phyloP scores from a whole-genome alignment of 257 asterid species.

The Plectranthus barbatus region DNA sequence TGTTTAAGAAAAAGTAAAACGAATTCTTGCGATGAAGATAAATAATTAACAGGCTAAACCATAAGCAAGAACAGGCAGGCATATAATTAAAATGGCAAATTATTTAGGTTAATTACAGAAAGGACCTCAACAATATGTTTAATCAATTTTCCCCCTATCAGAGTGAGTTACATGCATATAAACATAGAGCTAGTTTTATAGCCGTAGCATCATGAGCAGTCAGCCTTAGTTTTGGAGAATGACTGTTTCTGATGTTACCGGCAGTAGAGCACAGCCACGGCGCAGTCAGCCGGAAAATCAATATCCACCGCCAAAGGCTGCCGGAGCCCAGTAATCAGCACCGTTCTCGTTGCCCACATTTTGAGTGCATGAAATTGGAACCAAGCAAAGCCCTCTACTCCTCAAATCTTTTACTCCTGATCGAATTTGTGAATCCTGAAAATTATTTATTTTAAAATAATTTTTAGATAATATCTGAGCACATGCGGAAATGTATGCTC shows the following conservation, averaged over 20 bases:
- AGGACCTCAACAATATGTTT: constrained; percentile 34
- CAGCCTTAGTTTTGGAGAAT: constrained; percentile 19
- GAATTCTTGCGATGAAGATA: not conserved
- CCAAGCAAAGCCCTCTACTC: constrained; percentile 76
- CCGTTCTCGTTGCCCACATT: constrained; percentile 49
- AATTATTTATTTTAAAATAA: not conserved
- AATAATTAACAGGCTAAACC: not conserved
- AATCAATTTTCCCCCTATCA: constrained; percentile 13
- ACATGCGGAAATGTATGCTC: no score
- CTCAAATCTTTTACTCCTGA: constrained; percentile 43
- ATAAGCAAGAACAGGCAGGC: constrained; percentile 10
- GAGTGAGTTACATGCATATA: constrained; percentile 7
- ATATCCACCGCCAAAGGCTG: constrained; percentile 38
- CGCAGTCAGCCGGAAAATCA: constrained; percentile 2
- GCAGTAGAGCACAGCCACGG: not conserved
- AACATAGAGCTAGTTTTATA: constrained; percentile 3
- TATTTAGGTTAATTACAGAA: constrained; percentile 29
- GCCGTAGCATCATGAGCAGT: constrained; percentile 40
- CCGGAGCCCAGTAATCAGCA: constrained; percentile 51
- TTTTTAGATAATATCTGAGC: not conserved
- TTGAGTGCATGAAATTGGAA: constrained; percentile 76
- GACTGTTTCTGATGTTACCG: constrained; percentile 46
- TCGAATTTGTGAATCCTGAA: constrained; percentile 31
- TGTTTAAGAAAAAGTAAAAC: no score
- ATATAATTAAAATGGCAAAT: constrained; percentile 4